Conservation (phyloP, 2,329 filamentous ascomycete genomes). For the Monosporascus cannonballus region DNA sequence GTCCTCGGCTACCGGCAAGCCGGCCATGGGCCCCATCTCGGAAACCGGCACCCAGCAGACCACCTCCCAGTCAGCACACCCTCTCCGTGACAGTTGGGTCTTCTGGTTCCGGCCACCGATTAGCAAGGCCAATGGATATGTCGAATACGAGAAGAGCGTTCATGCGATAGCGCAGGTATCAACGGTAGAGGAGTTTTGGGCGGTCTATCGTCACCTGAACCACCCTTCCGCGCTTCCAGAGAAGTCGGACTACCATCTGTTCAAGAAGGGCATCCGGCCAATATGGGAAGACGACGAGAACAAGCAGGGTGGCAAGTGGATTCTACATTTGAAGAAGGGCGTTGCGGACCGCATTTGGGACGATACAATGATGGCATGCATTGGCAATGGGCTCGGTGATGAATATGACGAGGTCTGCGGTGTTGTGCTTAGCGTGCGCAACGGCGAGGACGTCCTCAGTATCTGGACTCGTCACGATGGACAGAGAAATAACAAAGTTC, state of each 20-base stretch:
- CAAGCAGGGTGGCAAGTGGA: slow-evolving; percentile 94
- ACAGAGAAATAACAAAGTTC: slow-evolving; percentile 90
- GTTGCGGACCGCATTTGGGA: slow-evolving; percentile 97
- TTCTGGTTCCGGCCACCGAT: slow-evolving; percentile 97
- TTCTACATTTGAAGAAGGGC: slow-evolving; percentile 93
- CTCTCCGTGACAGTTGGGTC: slow-evolving; percentile 82
- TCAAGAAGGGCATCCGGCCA: slow-evolving; percentile 91
- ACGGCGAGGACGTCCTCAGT: slow-evolving; percentile 93
- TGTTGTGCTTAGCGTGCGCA: slow-evolving; percentile 87
- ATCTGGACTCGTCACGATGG: slow-evolving; percentile 96
- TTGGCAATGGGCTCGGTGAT: slow-evolving; percentile 91
- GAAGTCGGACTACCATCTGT: slow-evolving; percentile 96
- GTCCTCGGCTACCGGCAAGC: slow-evolving; percentile 25
- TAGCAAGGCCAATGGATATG: slow-evolving; percentile 80
- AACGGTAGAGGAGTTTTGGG: slow-evolving; percentile 87
- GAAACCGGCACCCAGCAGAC: slow-evolving; percentile 35
- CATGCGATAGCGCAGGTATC: slow-evolving; percentile 77
- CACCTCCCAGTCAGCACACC: slow-evolving; percentile 42
- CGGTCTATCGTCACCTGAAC: slow-evolving; percentile 82
- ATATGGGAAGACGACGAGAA: slow-evolving; percentile 99
- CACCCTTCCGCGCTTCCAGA: slow-evolving; percentile 80
- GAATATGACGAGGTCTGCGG: slow-evolving; percentile 92
- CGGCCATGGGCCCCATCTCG: slow-evolving; percentile 40
- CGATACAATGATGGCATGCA: slow-evolving; percentile 80
- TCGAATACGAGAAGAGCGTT: slow-evolving; percentile 95